A percentile compares a stretch with the other conserved stretches of the same genome.
phyloP scores from a whole-genome alignment of 768 basidiomycete genomes.

The Holtermannia corniformis region DNA sequence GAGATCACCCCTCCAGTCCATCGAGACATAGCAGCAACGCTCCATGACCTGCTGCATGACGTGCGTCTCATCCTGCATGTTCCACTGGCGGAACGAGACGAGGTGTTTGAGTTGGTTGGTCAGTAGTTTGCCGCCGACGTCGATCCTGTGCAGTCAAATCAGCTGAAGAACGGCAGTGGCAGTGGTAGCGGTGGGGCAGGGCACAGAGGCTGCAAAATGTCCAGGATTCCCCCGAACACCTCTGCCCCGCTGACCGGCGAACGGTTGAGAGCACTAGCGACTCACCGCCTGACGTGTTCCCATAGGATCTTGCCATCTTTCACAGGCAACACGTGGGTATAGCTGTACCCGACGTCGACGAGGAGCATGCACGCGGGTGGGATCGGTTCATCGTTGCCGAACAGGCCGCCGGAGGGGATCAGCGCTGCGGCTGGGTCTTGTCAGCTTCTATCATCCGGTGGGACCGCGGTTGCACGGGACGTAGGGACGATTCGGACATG shows the following conservation, averaged over 20 bases:
- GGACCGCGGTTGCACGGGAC: neutral
- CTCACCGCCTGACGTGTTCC: constrained; percentile 70
- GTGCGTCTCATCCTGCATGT: constrained; percentile 95
- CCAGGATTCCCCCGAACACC: neutral
- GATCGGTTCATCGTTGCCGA: constrained; percentile 42
- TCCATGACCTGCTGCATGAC: constrained; percentile 92
- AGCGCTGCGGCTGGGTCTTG: constrained; percentile 60
- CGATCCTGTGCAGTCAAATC: constrained; percentile 75
- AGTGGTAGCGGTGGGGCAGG: neutral
- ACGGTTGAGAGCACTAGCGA: too few relatives aligned
- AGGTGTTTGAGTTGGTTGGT: constrained; percentile 93
- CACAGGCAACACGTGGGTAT: constrained; percentile 81
- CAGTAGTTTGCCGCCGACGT: constrained; percentile 87
- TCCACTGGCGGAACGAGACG: constrained; percentile 91
- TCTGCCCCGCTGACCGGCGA: too few relatives aligned
- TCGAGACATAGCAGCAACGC: constrained; percentile 74
- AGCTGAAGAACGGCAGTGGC: constrained; percentile 2
- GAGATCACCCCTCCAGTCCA: constrained; percentile 58
- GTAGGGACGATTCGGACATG: neutral
- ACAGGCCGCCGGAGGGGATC: constrained; percentile 65
- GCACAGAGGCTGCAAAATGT: constrained; percentile 1
- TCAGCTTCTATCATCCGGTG: neutral
- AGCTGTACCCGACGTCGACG: constrained; percentile 87
- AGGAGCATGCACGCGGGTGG: constrained; percentile 71
- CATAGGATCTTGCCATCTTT: constrained; percentile 65